These are phyloP conservation scores for Penicillium bovifimosum DNA, from an alignment of 495 filamentous ascomycete species.

Conservation along the genomic window DNA sequence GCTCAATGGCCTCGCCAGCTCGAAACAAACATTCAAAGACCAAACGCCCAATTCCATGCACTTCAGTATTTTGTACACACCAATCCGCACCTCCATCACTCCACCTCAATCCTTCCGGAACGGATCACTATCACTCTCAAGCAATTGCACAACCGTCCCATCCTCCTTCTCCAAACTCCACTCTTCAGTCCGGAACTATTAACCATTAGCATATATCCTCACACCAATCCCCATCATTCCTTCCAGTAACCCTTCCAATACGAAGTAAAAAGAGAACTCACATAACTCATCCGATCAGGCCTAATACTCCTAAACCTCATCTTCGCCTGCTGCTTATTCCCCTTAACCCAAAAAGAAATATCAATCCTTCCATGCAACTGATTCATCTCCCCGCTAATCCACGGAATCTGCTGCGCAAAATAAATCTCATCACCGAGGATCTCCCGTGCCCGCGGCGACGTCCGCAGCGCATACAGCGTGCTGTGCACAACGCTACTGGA, in stretches of 20 bases:
- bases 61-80: constrained; percentile 23
- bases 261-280: too few species aligned
- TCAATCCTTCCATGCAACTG: constrained; percentile 88
- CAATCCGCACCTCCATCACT: constrained; percentile 17
- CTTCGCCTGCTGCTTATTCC: constrained; percentile 61
- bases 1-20: neutral
- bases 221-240: neutral
- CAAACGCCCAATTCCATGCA: constrained; percentile 30
- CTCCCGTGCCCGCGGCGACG: constrained; percentile 64
- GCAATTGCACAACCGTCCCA: constrained; percentile 58
- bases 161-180: constrained; percentile 70
- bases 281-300: constrained; percentile 63
- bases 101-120: constrained; percentile 43
- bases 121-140: constrained; percentile 57
- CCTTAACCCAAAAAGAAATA: constrained; percentile 83
- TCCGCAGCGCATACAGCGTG: constrained; percentile 86
- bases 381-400: constrained; percentile 91
- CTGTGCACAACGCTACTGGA: constrained; percentile 75
- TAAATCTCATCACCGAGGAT: constrained; percentile 88
- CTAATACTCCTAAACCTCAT: constrained; percentile 80
- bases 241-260: too few species aligned
- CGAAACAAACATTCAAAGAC: neutral
- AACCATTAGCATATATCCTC: neutral
- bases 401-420: constrained; percentile 80
- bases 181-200: constrained; percentile 65